Percentiles rank a stretch among this genome's conserved stretches.
These are phyloP conservation scores for Dactylonectria macrodidyma DNA, from an alignment of 2,329 filamentous ascomycete species.

Conservation along the genomic window DNA sequence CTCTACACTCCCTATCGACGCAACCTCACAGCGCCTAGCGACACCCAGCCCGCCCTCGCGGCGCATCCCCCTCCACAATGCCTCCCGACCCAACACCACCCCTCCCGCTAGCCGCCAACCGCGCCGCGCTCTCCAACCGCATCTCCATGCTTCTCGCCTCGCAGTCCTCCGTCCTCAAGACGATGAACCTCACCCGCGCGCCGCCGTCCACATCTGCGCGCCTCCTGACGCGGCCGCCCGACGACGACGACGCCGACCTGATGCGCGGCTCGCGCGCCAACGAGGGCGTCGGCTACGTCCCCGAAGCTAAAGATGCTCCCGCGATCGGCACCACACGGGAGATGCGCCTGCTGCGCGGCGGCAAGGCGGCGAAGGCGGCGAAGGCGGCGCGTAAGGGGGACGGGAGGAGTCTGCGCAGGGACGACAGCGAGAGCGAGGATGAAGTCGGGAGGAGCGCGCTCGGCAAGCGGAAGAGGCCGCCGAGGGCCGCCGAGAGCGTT, in stretches of 20 bases:
- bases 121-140: slow-evolving; percentile 58
- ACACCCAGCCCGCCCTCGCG: neutral
- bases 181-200: slow-evolving; percentile 46
- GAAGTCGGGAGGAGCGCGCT: slow-evolving; percentile 56
- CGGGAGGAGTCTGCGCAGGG: slow-evolving; percentile 31
- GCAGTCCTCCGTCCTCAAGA: slow-evolving; percentile 52
- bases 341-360: slow-evolving; percentile 51
- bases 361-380: slow-evolving; percentile 25
- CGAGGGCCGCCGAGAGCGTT: slow-evolving; percentile 29
- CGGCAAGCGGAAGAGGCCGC: slow-evolving; percentile 55
- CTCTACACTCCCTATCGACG: neutral
- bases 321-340: slow-evolving; percentile 44
- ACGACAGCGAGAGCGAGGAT: slow-evolving; percentile 54
- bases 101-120: slow-evolving; percentile 56
- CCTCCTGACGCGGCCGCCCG: slow-evolving; percentile 7
- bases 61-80: slow-evolving; percentile 34
- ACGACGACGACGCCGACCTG: slow-evolving; percentile 47
- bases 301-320: slow-evolving; percentile 43
- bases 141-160: slow-evolving; percentile 58
- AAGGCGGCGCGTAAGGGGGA: slow-evolving; percentile 43
- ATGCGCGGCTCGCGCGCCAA: slow-evolving; percentile 49
- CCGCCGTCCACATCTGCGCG: slow-evolving; percentile 9
- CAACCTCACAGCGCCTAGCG: neutral
- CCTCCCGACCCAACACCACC: slow-evolving; percentile 41
- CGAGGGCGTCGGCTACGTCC: slow-evolving; percentile 59